Conservation (phyloP, 2,329 filamentous ascomycete species). For the Venturiaceae sp. region DNA sequence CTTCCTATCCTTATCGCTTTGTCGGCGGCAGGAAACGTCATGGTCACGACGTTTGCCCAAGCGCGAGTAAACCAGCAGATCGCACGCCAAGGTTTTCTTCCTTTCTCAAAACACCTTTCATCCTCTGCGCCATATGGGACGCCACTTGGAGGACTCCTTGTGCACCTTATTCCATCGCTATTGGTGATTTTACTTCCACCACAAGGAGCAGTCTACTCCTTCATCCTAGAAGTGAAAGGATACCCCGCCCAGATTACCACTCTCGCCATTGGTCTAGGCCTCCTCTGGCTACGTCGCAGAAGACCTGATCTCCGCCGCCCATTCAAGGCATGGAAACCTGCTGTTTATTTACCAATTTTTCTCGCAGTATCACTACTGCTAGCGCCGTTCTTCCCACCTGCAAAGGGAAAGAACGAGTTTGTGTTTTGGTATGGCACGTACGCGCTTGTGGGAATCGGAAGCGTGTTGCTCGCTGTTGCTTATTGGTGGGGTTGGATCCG, state of each 20-base stretch:
- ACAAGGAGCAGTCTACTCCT: constrained; percentile 57
- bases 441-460: constrained; percentile 41
- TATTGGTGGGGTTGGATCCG: constrained; percentile 64
- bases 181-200: constrained; percentile 58
- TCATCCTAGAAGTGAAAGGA: constrained; percentile 63
- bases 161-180: constrained; percentile 59
- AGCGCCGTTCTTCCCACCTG: constrained; percentile 52
- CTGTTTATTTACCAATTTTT: constrained; percentile 6
- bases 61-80: constrained; percentile 64
- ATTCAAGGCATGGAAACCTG: constrained; percentile 27
- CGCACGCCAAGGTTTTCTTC: constrained; percentile 60
- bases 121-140: constrained; percentile 58
- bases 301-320: constrained; percentile 52
- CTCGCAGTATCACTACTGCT: constrained; percentile 22
- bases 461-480: constrained; percentile 45
- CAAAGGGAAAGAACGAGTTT: constrained; percentile 34
- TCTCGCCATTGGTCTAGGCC: constrained; percentile 46
- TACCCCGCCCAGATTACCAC: constrained; percentile 55
- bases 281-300: constrained; percentile 50
- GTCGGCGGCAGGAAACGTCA: constrained; percentile 9
- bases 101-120: constrained; percentile 50
- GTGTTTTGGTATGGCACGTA: constrained; percentile 43
- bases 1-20: constrained; percentile 7
- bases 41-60: constrained; percentile 25
- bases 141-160: constrained; percentile 56